Evolutionary conservation across 257 asterid species (phyloP).

Genomic region (Anisodus tanguticus): DNA sequence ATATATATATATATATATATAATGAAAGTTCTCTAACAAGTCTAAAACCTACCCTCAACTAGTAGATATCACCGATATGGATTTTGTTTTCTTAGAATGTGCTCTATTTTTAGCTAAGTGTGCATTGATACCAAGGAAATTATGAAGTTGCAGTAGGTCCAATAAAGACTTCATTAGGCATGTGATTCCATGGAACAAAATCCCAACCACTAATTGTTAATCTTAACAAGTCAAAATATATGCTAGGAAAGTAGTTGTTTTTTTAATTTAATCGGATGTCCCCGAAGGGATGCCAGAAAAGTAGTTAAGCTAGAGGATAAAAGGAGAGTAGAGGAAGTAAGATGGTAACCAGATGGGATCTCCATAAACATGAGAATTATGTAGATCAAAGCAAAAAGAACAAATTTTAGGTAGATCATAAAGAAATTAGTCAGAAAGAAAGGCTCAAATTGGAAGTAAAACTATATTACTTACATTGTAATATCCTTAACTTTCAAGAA

Average conservation of each 20-base stretch:
- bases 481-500: neutral
- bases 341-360: neutral
- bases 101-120: no score
- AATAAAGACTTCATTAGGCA: neutral
- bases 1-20: no score
- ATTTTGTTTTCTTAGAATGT: no score
- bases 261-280: no score
- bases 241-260: neutral
- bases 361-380: neutral
- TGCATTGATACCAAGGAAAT: no score
- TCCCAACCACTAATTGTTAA: neutral
- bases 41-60: no score
- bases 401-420: neutral
- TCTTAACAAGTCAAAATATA: neutral
- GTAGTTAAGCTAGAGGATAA: neutral
- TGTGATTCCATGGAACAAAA: neutral
- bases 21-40: no score
- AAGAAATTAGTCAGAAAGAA: neutral
- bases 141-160: neutral
- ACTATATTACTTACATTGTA: neutral
- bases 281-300: neutral
- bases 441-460: neutral
- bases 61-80: no score
- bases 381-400: neutral
- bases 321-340: neutral